These are phyloP conservation scores for Candida yuanshanica DNA, from an alignment of 805 yeast genomes.

Conservation along the genomic window DNA sequence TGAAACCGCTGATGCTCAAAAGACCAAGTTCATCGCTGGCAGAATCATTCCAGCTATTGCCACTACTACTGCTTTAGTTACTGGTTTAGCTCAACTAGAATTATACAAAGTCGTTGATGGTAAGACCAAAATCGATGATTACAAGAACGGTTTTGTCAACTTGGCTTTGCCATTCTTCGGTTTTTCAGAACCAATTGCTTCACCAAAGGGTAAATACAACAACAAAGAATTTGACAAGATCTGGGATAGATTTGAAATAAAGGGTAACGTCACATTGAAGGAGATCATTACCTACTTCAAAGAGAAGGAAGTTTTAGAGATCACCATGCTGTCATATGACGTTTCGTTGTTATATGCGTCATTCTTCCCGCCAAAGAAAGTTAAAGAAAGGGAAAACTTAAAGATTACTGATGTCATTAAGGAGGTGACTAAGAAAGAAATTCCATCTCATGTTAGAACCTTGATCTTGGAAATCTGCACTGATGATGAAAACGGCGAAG, in stretches of 20 bases:
- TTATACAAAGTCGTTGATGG: constrained; percentile 82
- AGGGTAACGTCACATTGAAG: constrained; percentile 71
- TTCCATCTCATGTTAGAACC: constrained; percentile 67
- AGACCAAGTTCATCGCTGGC: constrained; percentile 97
- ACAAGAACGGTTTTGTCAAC: constrained; percentile 88
- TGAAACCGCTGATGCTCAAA: constrained; percentile 81
- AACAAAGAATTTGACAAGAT: constrained; percentile 75
- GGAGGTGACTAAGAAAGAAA: constrained; percentile 76
- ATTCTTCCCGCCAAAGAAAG: constrained; percentile 88
- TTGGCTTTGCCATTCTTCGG: constrained; percentile 95
- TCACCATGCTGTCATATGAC: constrained; percentile 89
- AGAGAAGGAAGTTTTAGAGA: constrained; percentile 75
- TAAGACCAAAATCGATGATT: constrained; percentile 71
- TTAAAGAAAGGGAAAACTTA: constrained; percentile 67
- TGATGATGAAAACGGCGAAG: constrained; percentile 90
- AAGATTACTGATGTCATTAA: constrained; percentile 73
- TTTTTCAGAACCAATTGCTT: constrained; percentile 91
- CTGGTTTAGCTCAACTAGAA: constrained; percentile 91
- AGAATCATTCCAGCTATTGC: constrained; percentile 98
- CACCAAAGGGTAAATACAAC: constrained; percentile 78
- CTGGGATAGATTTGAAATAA: constrained; percentile 90
- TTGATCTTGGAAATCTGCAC: constrained; percentile 87
- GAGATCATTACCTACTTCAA: constrained; percentile 72
- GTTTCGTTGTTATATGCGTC: constrained; percentile 87
- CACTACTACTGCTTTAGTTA: constrained; percentile 95